phyloP scores from a whole-genome alignment of 164 flowering plant species.

The Sedum album region DNA sequence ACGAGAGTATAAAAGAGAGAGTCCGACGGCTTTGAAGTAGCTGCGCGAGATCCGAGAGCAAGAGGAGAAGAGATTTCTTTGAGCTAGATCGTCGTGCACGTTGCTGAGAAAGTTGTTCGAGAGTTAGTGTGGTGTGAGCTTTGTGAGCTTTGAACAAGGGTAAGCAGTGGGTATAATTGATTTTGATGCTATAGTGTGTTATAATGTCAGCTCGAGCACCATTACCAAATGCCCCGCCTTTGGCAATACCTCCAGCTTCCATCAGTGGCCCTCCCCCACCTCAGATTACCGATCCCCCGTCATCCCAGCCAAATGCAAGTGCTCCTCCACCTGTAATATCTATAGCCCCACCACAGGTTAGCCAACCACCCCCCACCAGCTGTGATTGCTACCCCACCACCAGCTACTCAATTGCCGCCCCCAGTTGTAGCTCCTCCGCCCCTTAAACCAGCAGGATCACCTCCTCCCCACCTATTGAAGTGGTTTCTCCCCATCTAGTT shows the following conservation, averaged over 20 bases:
- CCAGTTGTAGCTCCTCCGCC: constrained; percentile 23
- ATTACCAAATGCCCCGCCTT: constrained; percentile 30
- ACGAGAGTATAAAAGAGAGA: too few relatives aligned
- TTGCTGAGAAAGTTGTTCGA: too few relatives aligned
- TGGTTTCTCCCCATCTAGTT: constrained; percentile 17
- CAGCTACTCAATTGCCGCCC: constrained; percentile 11
- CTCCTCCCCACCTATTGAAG: constrained; percentile 20
- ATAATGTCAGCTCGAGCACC: constrained; percentile 28
- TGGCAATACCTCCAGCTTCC: constrained; percentile 21
- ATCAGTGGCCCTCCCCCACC: constrained; percentile 17
- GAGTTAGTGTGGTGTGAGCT: too few relatives aligned
- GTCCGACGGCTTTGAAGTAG: too few relatives aligned
- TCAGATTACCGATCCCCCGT: too few relatives aligned
- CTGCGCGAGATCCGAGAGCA: too few relatives aligned
- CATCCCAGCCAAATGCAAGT: constrained; percentile 5
- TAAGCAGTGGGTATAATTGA: too few relatives aligned
- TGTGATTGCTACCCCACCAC: constrained; percentile 14
- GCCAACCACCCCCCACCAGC: constrained; percentile 12
- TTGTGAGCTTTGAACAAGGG: too few relatives aligned
- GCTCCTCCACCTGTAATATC: constrained; percentile 14
- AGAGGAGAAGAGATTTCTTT: too few relatives aligned
- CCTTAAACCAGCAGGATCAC: constrained; percentile 23
- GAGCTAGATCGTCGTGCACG: too few relatives aligned
- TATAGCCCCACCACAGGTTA: constrained; percentile 16
- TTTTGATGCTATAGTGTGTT: constrained; percentile 3